Base-by-base conservation (phyloP, 441 rosid species). In the Euphorbia schlechtendalii region DNA sequence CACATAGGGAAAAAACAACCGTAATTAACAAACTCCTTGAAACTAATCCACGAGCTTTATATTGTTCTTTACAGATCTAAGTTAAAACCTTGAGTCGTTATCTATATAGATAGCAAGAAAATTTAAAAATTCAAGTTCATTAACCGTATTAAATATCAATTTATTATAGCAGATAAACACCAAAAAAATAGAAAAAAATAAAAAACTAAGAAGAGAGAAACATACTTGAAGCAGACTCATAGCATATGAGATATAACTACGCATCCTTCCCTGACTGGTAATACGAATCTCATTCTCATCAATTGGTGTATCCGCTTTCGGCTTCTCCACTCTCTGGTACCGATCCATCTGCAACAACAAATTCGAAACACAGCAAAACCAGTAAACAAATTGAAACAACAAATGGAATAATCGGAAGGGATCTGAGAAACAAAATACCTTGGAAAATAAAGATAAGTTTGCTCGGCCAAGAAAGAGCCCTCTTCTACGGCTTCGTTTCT, bases 211-310 rank as follows among this genome's bases (percentile, higher is more conserved):
- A n/a, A n/a, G 17, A 28, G 9, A 27, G 68, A 3, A 11, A 36
- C 36, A 62, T 61, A 86, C 97, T 85, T 88, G 96, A 73, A 93
- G 89, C 73, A 90, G 81, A 77, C 78, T 77, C 95, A 85, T 81
- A 73, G 96, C 97, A 61, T 91, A 94, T 52, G 99, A 83, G 81
- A 94, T 94, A 73, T 91, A 94, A 78, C 77, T 89, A 56, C 96
- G 86, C 76, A 90, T 87, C 83, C 94, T 79, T 53, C 99, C 97
- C 73, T 81, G 88, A 78, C 93, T 89, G 12, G 96, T 94, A 77
- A 94, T 85, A 30, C 97, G 89, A 86, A 94, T 94, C 90, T 91
- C 98, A 66, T 94, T 94, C 88, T 87, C 94, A 36, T 87, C 92
- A 70, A 91, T 91, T 51, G 90, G 87, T 0, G 88, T 77, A 69